Evolutionary conservation across 2,329 filamentous ascomycete species (phyloP).

Genomic region (Fusarium protoensiforme): DNA sequence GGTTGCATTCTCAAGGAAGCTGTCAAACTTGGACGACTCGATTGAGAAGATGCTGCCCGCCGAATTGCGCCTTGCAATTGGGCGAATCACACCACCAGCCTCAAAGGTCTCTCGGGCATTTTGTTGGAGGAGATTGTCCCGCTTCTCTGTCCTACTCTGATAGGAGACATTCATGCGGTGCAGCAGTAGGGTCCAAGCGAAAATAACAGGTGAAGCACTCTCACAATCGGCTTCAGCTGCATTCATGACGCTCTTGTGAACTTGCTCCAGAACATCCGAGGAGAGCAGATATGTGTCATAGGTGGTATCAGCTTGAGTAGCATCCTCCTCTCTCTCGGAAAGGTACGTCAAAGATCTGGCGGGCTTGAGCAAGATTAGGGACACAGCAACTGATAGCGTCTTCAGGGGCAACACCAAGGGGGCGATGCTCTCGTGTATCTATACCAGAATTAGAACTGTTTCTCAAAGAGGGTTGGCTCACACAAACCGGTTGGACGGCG

Average conservation of each 20-base stretch:
- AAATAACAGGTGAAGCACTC: conserved; percentile 77
- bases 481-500: conserved; percentile 58
- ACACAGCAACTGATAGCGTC: conserved; percentile 75
- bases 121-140: conserved; percentile 68
- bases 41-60: conserved; percentile 72
- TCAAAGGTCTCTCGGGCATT: conserved; percentile 68
- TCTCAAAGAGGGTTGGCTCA: neutral
- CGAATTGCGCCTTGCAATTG: conserved; percentile 64
- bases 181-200: conserved; percentile 84
- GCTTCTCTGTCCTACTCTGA: conserved; percentile 69
- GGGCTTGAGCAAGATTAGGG: conserved; percentile 77
- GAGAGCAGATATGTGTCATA: conserved; percentile 74
- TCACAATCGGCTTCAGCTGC: conserved; percentile 67
- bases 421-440: conserved; percentile 54
- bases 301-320: conserved; percentile 47
- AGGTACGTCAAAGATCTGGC: conserved; percentile 61
- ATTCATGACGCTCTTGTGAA: conserved; percentile 77
- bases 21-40: conserved; percentile 68
- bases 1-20: conserved; percentile 63
- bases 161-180: conserved; percentile 75
- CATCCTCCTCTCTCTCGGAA: conserved; percentile 52
- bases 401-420: conserved; percentile 74
- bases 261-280: conserved; percentile 73
- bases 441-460: conserved; percentile 27
- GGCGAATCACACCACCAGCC: conserved; percentile 55